Evolutionary conservation across 768 basidiomycete genomes (phyloP), one percentile per base, ranked within the genome.

Genomic region (Pulveroboletus frians): DNA sequence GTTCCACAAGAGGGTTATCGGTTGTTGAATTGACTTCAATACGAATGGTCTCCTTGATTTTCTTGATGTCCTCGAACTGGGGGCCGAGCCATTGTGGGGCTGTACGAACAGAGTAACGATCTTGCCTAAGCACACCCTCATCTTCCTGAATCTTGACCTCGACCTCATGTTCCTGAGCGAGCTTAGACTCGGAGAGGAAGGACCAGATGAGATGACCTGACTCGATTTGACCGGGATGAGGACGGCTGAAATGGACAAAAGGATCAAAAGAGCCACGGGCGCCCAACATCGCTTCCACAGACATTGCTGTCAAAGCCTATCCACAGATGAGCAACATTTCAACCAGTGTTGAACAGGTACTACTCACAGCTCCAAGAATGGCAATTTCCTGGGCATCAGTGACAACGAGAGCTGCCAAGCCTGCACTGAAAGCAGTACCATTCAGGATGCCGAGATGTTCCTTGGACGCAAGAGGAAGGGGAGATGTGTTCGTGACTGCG

Each of bases 21-120:
- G 91, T 93, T 17, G 91, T 92, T 27, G 87, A 87, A 64, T 92
- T 92, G 69, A 86, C 81, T 64, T 93, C 91, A 30, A 76, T 74
- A 3, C 81, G 80, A 32, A 93, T 72, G 4, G 81, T 78, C 30
- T 77, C 76, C 46, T 81, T 68, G 3, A 91, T 77, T 11, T 76
- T 70, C 4, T 88, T 71, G 41, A 93, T 74, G 56, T 91, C 88
- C 64, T 91, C 88, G 23, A 92, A 73, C 60, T 90, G 87, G 10
- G 91, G 91, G 10, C 91, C 91, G 40, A 93, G 71, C 72, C 88
- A 93, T 66, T 93, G 90, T 3, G 88, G 83, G 1, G 87, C 75
- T 1, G 87, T 89, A 41, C 87, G 77, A 30, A 88, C 71, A 23
- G 69, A 58, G 53, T 75, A 76, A 3, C 91, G 79, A 62, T 93